Evolutionary conservation across 345 rosid genomes (phyloP).

Genomic region (Eucalyptus grandis): DNA sequence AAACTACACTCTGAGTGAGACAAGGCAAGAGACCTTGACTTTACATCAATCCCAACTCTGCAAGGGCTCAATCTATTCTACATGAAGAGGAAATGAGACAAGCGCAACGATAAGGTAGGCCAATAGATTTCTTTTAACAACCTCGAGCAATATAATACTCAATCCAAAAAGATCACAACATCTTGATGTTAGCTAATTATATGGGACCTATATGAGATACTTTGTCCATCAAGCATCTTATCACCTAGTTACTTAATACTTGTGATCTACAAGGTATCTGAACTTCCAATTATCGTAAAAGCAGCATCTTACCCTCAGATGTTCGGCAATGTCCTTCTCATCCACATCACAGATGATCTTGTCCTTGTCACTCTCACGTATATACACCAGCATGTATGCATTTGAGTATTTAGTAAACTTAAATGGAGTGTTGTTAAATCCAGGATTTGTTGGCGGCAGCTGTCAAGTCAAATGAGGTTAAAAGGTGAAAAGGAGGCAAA

Average conservation of each 20-base stretch:
- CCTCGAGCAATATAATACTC: neutral
- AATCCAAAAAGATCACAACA: neutral
- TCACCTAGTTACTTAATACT: neutral
- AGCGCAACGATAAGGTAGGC: neutral
- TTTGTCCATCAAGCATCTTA: neutral
- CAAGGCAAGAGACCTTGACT: neutral
- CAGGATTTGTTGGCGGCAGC: constrained; percentile 90
- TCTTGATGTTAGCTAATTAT: neutral
- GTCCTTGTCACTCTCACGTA: constrained; percentile 94
- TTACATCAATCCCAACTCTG: neutral
- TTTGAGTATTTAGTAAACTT: constrained; percentile 90
- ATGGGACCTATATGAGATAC: neutral
- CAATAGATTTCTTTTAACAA: neutral
- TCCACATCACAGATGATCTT: constrained; percentile 95
- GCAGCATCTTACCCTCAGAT: constrained; percentile 63
- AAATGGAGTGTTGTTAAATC: constrained; percentile 85
- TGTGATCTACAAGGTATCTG: neutral
- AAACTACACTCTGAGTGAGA: neutral
- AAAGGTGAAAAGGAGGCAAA: neutral
- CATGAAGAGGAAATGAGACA: neutral
- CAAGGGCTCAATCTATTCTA: neutral
- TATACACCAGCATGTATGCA: constrained; percentile 98
- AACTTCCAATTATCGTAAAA: neutral
- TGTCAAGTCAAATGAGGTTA: constrained; percentile 19
- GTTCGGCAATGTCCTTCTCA: constrained; percentile 95